A percentile compares a stretch with the other conserved stretches of the same genome.
Evolutionary conservation across 2,329 filamentous ascomycete species (phyloP).

Genomic region (Sporothrix humicola): DNA sequence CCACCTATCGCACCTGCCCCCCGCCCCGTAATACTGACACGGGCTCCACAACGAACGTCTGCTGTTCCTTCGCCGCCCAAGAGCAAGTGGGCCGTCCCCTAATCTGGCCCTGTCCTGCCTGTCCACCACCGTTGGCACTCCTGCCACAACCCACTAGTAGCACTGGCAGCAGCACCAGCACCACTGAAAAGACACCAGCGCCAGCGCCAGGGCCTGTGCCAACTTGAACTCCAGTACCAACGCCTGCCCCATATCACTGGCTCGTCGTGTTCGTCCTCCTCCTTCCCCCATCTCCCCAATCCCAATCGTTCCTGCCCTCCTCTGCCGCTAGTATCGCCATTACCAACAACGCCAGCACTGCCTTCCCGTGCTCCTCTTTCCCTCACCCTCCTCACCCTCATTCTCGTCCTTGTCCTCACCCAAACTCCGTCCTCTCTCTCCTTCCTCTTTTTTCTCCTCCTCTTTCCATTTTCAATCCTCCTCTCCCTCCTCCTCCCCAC

Average conservation of each 20-base stretch:
- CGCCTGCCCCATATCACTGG: conserved; percentile 13
- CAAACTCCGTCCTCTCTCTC: neutral
- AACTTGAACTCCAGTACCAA: neutral
- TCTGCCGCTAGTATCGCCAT: conserved; percentile 8
- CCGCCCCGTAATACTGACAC: conserved; percentile 19
- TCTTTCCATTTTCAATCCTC: neutral
- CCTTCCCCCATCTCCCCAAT: neutral
- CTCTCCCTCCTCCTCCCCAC: neutral
- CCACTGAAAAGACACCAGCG: neutral
- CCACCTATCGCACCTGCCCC: conserved; percentile 8
- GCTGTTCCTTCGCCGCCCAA: conserved; percentile 27
- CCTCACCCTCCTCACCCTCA: conserved; percentile 12
- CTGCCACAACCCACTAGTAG: neutral
- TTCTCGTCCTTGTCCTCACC: neutral
- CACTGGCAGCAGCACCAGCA: neutral
- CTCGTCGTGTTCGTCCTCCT: neutral
- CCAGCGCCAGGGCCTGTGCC: neutral
- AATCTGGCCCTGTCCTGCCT: neutral
- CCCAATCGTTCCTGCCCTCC: neutral
- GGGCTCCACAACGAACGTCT: conserved; percentile 28
- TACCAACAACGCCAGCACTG: conserved; percentile 11
- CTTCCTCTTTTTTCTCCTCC: neutral
- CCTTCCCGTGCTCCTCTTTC: conserved; percentile 10
- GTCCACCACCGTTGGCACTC: neutral
- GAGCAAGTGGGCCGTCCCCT: conserved; percentile 20